Conservation (phyloP, 169 alveolate species). For the Plasmodium knowlesi region DNA sequence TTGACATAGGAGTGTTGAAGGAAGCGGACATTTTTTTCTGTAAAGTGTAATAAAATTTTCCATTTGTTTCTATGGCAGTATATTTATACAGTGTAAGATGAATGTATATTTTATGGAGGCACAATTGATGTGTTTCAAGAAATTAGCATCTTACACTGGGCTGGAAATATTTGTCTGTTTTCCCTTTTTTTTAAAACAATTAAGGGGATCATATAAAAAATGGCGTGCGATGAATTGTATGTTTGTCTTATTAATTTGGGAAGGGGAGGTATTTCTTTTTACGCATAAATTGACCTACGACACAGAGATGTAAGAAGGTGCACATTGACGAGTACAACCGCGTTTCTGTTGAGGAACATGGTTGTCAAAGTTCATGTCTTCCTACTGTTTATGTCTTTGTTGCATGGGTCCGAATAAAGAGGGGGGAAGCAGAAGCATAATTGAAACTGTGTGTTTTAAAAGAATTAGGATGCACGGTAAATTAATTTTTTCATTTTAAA, state of each 20-base stretch:
- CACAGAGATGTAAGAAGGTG: background rate
- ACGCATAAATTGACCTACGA: background rate
- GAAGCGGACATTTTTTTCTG: background rate
- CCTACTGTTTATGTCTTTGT: background rate
- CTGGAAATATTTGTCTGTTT: background rate
- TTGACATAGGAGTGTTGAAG: background rate
- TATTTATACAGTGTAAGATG: background rate
- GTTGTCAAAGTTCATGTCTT: background rate
- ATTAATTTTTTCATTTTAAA: conserved; percentile 9
- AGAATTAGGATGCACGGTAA: background rate
- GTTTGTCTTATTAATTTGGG: background rate
- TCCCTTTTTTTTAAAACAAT: background rate
- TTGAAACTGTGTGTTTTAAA: conserved; percentile 3
- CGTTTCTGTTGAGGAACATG: background rate
- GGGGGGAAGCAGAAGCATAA: background rate
- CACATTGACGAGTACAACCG: background rate
- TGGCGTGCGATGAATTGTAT: background rate
- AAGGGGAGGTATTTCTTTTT: background rate
- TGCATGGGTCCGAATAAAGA: background rate
- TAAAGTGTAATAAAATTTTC: background rate
- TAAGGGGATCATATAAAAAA: background rate
- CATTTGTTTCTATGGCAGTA: background rate
- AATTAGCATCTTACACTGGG: background rate
- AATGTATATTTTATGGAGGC: background rate
- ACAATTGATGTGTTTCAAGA: background rate